These are phyloP conservation scores for Hypoxylon sp. DNA, from an alignment of 2,329 filamentous ascomycete species.

Conservation along the genomic window DNA sequence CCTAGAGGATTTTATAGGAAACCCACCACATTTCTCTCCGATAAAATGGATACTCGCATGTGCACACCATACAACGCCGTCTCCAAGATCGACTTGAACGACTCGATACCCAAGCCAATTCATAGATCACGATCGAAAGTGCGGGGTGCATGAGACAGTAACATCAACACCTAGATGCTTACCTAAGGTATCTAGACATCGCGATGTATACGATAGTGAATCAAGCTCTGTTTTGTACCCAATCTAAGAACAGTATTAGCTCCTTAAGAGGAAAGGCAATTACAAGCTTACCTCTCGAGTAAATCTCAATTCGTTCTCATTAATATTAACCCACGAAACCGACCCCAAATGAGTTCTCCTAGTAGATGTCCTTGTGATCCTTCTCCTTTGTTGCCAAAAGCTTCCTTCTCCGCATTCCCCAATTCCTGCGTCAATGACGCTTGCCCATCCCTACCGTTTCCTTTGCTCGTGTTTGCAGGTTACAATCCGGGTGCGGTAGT, in stretches of 20 bases:
- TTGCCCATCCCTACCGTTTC: constrained; percentile 22
- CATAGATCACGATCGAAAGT: constrained; percentile 31
- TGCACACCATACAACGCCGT: too few species aligned
- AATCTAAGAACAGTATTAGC: background rate
- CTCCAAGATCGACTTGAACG: too few species aligned
- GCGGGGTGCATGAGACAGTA: constrained; percentile 37
- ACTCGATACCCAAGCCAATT: too few species aligned
- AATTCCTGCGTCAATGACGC: constrained; percentile 33
- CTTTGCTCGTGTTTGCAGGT: constrained; percentile 10
- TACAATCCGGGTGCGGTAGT: constrained; percentile 23
- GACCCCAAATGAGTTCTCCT: background rate
- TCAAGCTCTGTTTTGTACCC: background rate
- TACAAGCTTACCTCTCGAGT: background rate
- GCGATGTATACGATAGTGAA: background rate
- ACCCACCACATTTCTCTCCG: too few species aligned
- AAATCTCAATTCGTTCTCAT: background rate
- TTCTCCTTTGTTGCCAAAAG: constrained; percentile 13
- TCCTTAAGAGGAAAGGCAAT: background rate
- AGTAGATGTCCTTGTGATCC: background rate
- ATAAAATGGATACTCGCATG: too few species aligned
- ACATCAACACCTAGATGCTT: background rate
- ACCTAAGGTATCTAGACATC: background rate
- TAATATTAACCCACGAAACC: background rate
- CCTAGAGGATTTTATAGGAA: too few species aligned
- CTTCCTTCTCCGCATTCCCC: constrained; percentile 40